Evolutionary conservation across 2,329 filamentous ascomycete genomes (phyloP), one percentile per base, ranked within the genome.

Genomic region (Pseudocercospora macadamiae): DNA sequence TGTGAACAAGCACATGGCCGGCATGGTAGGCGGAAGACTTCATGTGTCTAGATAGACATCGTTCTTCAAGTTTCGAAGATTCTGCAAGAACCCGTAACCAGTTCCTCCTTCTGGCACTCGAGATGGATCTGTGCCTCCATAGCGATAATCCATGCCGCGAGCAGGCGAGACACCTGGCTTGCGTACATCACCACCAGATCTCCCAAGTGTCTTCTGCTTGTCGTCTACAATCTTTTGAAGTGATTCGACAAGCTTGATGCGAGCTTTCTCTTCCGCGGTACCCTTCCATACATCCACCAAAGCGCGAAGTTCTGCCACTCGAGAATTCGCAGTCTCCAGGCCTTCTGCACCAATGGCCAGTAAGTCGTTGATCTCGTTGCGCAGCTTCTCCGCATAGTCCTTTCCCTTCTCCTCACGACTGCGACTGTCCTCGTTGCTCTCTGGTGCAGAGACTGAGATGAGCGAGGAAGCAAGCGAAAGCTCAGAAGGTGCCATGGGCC

Each of bases 231-330:
- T 83, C 78, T 87, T 91, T 30, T 87, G 86, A 67, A 99, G 74
- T 52, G 83, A 83, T 64, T 97, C 93, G 16, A 99, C 87, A 71
- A 97, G 92, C 69, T 86, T 89, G 8, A 78, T 78, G 54, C 95
- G 82, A 4, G 91, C 91, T 76, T 90, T 96, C 74, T 97, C 95
- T 77, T 99, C 95, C 0, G 90, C 89, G 2, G 95, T 97, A n/a
- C 92, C 92, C 73, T 89, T 93, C 93, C 95, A 99, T 19, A 99
- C 87, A n/a, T 77, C 77, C 3, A 86, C 86, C 63, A 97, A 76
- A 62, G 87, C 83, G 69, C 91, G 88, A 56, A 97, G 80, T 70
- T 90, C 86, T 69, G 91, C 88, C 12, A 97, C 87, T 44, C 90
- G 81, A 55, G 82, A 82, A 10, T 84, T 84, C 0, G 95, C 95